Base-by-base conservation (phyloP, 2,329 filamentous ascomycete species). In the Bipolaris victoriae region DNA sequence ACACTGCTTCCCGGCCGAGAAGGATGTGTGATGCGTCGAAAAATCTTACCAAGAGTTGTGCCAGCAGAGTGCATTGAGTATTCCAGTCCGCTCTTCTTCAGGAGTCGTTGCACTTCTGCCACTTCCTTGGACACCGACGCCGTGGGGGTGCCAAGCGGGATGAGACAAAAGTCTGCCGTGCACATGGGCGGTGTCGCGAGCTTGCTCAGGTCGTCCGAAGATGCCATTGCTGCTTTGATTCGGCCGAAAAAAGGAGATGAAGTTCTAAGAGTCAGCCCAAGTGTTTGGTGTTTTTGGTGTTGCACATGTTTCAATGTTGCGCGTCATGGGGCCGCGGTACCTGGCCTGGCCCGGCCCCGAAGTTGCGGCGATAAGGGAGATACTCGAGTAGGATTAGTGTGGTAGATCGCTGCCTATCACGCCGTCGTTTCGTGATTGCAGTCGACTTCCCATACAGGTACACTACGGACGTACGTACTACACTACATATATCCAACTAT, bases 61-160 rank as follows among this genome's bases (percentile, higher is more conserved):
- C 94, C 95, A 2, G 92, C 93, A 24, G 91, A 93, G 78, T 98
- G 94, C 91, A 98, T 95, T 45, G 85, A 88, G 74, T 93, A 94
- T 63, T 86, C 88, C 61, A 98, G 77, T 1, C 92, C 92, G 66
- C 90, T 95, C 52, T 86, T 87, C 77, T 90, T 87, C 68, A 99
- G 84, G 35, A 98, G 83, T 55, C 88, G 87, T 80, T 98, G 94
- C 36, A 98, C 92, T 62, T 90, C 88, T 33, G 94, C 94, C 29
- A 99, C 88, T 74, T 98, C 90, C 52, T 78, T 76, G 6, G 79
- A 80, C n/a, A 83, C 81, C 7, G 78, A 80, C 2, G 81, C 79
- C 1, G 79, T 80, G 3, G 79, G 78, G 10, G 81, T 83, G 57
- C 81, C 81, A 46, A 98, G 88, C 1, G 93, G 93, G 60, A 97